Evolutionary conservation across 305 asterid genomes (phyloP).

Genomic region (Fraxinus sp.): DNA sequence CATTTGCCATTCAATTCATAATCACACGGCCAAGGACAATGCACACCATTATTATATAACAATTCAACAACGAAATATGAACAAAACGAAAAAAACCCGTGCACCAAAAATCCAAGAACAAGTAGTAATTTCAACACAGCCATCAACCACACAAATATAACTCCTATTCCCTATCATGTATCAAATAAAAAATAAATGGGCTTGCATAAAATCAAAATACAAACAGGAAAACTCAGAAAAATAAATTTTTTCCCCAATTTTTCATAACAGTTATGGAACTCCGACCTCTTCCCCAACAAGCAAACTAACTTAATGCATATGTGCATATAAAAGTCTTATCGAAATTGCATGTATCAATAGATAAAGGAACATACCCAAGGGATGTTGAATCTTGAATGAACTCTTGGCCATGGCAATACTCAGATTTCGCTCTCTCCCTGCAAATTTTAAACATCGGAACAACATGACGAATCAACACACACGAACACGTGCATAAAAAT

Average conservation of each 20-base stretch:
- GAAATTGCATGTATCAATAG: slow-evolving; percentile 5
- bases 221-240: background rate
- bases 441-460: slow-evolving; percentile 40
- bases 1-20: background rate
- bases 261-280: background rate
- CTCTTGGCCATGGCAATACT: slow-evolving; percentile 48
- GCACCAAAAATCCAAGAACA: background rate
- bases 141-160: background rate
- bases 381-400: slow-evolving; percentile 50
- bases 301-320: background rate
- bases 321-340: background rate
- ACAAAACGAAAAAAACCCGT: background rate
- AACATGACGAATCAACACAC: slow-evolving; percentile 32
- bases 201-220: background rate
- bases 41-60: background rate
- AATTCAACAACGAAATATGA: background rate
- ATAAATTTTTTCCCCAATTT: background rate
- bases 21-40: background rate
- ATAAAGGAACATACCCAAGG: slow-evolving; percentile 43
- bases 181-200: background rate
- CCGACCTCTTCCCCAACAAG: background rate
- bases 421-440: slow-evolving; percentile 37
- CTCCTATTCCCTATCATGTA: background rate
- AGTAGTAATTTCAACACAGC: background rate
- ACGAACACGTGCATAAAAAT: background rate